Conservation (phyloP, 352 stramenopile genomes). For the Globisporangium spiculum region DNA sequence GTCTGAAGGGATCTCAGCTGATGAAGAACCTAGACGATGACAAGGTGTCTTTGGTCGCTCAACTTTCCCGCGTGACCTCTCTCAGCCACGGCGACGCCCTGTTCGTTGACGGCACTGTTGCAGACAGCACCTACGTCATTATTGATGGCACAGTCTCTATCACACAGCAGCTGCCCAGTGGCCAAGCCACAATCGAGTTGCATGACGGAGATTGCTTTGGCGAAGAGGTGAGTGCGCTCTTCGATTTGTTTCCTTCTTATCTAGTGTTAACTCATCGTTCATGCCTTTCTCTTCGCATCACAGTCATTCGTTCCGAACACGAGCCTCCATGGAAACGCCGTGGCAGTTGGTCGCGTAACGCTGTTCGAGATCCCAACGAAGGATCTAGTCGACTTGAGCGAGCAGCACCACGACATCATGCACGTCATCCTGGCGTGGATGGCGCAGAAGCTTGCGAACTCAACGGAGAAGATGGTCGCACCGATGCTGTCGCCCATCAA, state of each 20-base stretch:
- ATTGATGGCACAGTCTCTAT: conserved; percentile 73
- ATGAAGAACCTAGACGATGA: conserved; percentile 84
- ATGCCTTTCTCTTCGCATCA: conserved; percentile 1
- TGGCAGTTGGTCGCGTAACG: conserved; percentile 48
- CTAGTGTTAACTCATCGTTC: background rate
- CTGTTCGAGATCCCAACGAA: conserved; percentile 77
- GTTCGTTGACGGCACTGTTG: conserved; percentile 40
- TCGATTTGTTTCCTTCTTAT: conserved; percentile 14
- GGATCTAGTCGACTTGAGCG: conserved; percentile 74
- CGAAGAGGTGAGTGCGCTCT: conserved; percentile 48
- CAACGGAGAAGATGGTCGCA: conserved; percentile 62
- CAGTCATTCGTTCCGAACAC: conserved; percentile 73
- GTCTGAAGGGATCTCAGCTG: conserved; percentile 78
- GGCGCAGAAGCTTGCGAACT: conserved; percentile 62
- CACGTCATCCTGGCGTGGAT: conserved; percentile 81
- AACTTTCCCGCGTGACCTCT: conserved; percentile 62
- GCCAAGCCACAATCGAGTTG: conserved; percentile 39
- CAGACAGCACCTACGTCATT: conserved; percentile 60
- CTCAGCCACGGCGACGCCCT: conserved; percentile 57
- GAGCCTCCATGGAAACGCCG: conserved; percentile 39
- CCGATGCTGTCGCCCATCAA: conserved; percentile 47
- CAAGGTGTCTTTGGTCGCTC: conserved; percentile 74
- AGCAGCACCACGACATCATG: conserved; percentile 82
- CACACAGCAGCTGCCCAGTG: conserved; percentile 17
- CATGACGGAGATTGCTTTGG: conserved; percentile 76